A percentile compares a stretch with the other conserved stretches of the same genome.
Evolutionary conservation across 202 grass and related monocot genomes (phyloP).

Genomic region (Sporobolus alterniflorus): DNA sequence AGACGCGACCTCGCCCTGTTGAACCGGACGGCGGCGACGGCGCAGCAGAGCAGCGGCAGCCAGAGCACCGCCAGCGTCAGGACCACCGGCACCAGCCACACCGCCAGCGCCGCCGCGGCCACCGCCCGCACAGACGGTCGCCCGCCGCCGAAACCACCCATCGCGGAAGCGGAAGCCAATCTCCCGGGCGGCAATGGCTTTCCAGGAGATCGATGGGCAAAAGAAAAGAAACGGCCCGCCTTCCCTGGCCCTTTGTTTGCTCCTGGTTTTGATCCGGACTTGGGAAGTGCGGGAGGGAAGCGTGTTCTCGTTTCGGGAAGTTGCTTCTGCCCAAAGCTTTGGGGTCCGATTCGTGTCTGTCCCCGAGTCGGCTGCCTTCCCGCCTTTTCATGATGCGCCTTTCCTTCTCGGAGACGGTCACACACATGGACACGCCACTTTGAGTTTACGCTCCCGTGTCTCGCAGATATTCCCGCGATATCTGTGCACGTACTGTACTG

Average conservation of each 20-base stretch:
- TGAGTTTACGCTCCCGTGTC: background rate
- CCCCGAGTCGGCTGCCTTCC: background rate
- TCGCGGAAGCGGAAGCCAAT: background rate
- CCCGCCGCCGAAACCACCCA: background rate
- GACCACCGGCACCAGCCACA: slow-evolving; percentile 39
- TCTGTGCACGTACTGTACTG: too few species aligned
- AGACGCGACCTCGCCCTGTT: background rate
- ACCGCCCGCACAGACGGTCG: background rate
- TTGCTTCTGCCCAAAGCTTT: background rate
- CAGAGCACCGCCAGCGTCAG: slow-evolving; percentile 26
- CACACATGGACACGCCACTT: too few species aligned
- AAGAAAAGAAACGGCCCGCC: background rate
- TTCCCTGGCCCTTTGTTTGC: background rate
- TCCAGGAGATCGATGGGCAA: background rate
- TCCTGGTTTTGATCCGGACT: background rate
- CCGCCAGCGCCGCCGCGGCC: slow-evolving; percentile 17
- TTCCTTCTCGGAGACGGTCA: background rate
- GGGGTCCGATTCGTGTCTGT: background rate
- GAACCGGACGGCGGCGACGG: slow-evolving; percentile 43
- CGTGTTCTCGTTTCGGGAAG: background rate
- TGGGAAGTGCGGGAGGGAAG: background rate
- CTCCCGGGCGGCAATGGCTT: too few species aligned
- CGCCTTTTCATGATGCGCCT: background rate
- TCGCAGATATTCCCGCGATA: background rate
- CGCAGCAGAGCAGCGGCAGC: slow-evolving; percentile 54